Conservation (phyloP, 23 red algal genomes). For the Gracilaria gracilis region DNA sequence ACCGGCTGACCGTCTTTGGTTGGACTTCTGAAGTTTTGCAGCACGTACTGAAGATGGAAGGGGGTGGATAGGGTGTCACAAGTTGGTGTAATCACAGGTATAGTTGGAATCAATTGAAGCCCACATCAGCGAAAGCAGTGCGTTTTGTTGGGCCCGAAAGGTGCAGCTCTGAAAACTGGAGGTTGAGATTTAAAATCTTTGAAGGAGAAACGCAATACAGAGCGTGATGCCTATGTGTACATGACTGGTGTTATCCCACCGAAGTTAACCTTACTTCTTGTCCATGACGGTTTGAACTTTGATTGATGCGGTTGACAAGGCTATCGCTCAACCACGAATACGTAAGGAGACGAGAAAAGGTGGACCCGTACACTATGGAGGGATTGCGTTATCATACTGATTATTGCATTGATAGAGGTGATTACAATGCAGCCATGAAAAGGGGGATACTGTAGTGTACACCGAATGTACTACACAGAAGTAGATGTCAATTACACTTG, state of each 20-base stretch:
- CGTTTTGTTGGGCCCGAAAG: background rate
- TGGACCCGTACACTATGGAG: background rate
- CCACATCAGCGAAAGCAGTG: background rate
- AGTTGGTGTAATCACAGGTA: background rate
- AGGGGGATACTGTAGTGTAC: too few relatives aligned
- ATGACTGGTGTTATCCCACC: background rate
- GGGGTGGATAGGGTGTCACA: background rate
- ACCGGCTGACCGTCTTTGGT: background rate
- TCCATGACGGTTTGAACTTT: background rate
- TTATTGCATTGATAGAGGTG: background rate
- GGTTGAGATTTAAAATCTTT: background rate
- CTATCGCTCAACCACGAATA: background rate
- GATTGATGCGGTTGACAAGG: background rate
- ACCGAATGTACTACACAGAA: background rate
- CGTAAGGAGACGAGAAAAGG: background rate
- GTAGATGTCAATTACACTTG: background rate
- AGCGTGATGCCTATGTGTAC: slow-evolving; percentile 5
- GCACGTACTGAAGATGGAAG: background rate
- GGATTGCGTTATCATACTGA: background rate
- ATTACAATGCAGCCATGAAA: background rate
- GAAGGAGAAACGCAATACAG: background rate
- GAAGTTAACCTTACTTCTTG: background rate
- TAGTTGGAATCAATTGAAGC: background rate
- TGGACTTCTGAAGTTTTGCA: background rate
- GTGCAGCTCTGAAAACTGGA: background rate